Evolutionary conservation across 192 early-diverging fungal genomes (phyloP).

Genomic region (Backusella westeae): DNA sequence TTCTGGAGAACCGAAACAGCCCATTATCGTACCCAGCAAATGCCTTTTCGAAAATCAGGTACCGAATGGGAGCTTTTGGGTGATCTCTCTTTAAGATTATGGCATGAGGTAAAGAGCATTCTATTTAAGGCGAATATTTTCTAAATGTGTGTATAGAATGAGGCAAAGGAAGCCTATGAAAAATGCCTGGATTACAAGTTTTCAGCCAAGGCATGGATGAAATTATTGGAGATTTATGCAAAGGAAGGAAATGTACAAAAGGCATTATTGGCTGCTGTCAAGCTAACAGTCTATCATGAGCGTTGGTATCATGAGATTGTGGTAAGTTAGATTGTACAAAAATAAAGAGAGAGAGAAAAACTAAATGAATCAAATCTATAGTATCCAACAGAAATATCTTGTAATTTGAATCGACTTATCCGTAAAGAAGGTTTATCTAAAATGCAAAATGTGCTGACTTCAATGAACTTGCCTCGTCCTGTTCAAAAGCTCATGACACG

Average conservation of each 20-base stretch:
- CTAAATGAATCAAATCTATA: constrained; percentile 12
- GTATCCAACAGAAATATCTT: constrained; percentile 89
- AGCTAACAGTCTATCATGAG: constrained; percentile 83
- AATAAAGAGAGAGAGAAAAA: not conserved
- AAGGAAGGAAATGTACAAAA: constrained; percentile 79
- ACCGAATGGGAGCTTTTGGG: constrained; percentile 99
- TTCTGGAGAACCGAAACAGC: constrained; percentile 86
- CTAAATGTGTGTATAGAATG: constrained; percentile 45
- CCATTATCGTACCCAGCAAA: constrained; percentile 70
- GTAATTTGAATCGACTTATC: constrained; percentile 83
- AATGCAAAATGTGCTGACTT: constrained; percentile 86
- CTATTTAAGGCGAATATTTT: not conserved
- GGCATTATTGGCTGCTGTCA: constrained; percentile 78
- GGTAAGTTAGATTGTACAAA: constrained; percentile 39
- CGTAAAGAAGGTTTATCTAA: constrained; percentile 87
- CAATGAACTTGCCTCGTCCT: constrained; percentile 81
- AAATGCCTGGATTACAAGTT: constrained; percentile 88
- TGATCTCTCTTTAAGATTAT: constrained; percentile 84
- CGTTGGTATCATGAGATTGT: constrained; percentile 90
- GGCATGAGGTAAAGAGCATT: constrained; percentile 58
- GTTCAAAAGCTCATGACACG: constrained; percentile 75
- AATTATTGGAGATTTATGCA: constrained; percentile 77
- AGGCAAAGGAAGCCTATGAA: constrained; percentile 91
- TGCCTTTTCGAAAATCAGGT: constrained; percentile 87
- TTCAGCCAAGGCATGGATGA: constrained; percentile 86